phyloP scores from a whole-genome alignment of 2,329 filamentous ascomycete genomes.

The Coleophoma cylindrospora region DNA sequence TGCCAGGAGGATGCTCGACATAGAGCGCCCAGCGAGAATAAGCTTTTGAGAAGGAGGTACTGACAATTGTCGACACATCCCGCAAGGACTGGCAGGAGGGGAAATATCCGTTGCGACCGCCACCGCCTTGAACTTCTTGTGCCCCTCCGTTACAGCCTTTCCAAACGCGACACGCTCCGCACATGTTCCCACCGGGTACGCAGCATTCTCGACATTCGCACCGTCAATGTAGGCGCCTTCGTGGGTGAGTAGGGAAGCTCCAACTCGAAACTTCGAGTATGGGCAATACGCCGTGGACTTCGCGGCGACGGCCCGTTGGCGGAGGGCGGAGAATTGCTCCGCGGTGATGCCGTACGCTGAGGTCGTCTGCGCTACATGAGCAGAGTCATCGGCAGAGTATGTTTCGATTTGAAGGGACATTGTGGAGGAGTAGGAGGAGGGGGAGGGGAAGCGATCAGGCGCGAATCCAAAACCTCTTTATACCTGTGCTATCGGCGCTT shows the following conservation, averaged over 20 bases:
- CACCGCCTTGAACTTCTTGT: conserved; percentile 63
- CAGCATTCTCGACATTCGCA: conserved; percentile 86
- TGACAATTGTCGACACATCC: conserved; percentile 93
- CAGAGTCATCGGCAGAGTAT: conserved; percentile 21
- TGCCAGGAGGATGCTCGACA: not conserved
- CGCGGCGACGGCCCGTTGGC: conserved; percentile 65
- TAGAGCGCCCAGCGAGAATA: not conserved
- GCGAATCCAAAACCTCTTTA: not conserved
- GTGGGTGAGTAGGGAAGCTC: conserved; percentile 67
- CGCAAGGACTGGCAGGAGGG: conserved; percentile 73
- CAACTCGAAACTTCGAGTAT: conserved; percentile 72
- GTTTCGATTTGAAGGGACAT: conserved; percentile 11
- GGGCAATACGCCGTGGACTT: conserved; percentile 78
- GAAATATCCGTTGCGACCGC: conserved; percentile 79
- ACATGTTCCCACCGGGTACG: conserved; percentile 92
- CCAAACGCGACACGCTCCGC: conserved; percentile 88
- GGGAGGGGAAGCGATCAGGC: not conserved
- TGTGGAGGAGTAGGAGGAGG: conserved; percentile 3
- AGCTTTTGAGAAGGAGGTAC: conserved; percentile 26
- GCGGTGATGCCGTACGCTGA: conserved; percentile 45
- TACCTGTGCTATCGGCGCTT: not conserved
- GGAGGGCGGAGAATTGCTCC: conserved; percentile 59
- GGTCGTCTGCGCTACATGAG: conserved; percentile 29
- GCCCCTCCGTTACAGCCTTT: conserved; percentile 59
- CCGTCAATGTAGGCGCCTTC: conserved; percentile 51